A percentile compares a stretch with the other conserved stretches of the same genome.
These are phyloP conservation scores for Chaetomium tenue DNA, from an alignment of 495 filamentous ascomycete species.

Conservation along the genomic window DNA sequence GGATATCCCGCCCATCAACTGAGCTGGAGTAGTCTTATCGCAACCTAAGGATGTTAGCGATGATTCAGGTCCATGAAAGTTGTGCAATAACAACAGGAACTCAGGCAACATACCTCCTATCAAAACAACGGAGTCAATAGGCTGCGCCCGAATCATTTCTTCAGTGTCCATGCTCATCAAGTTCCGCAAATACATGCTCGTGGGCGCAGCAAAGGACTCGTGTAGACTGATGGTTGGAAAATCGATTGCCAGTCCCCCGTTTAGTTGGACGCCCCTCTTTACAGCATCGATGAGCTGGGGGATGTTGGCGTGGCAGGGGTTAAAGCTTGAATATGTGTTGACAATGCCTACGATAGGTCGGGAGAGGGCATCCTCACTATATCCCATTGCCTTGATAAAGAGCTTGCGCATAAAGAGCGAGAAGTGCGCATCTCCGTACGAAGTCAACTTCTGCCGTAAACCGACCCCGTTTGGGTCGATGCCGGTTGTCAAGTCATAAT, in stretches of 20 bases:
- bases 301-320: slow-evolving; percentile 66
- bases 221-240: slow-evolving; percentile 67
- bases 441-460: slow-evolving; percentile 58
- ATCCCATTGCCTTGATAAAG: slow-evolving; percentile 68
- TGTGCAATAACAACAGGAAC: neutral
- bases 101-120: slow-evolving; percentile 53
- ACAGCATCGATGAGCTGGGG: slow-evolving; percentile 66
- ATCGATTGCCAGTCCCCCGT: slow-evolving; percentile 60
- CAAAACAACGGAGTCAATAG: slow-evolving; percentile 61
- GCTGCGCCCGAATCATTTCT: slow-evolving; percentile 67
- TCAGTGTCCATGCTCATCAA: slow-evolving; percentile 73
- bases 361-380: slow-evolving; percentile 63
- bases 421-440: slow-evolving; percentile 70
- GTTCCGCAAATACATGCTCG: slow-evolving; percentile 68
- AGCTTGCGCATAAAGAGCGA: slow-evolving; percentile 67
- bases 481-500: slow-evolving; percentile 55
- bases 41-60: slow-evolving; percentile 45
- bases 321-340: slow-evolving; percentile 65
- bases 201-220: slow-evolving; percentile 61
- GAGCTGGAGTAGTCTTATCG: slow-evolving; percentile 67
- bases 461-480: slow-evolving; percentile 49
- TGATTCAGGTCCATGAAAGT: neutral
- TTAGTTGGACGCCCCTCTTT: slow-evolving; percentile 60
- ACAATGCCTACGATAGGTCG: slow-evolving; percentile 65
- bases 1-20: slow-evolving; percentile 68